Base-by-base conservation (phyloP, 1,284 basidiomycete species). In the Limonomyces culmigenus region DNA sequence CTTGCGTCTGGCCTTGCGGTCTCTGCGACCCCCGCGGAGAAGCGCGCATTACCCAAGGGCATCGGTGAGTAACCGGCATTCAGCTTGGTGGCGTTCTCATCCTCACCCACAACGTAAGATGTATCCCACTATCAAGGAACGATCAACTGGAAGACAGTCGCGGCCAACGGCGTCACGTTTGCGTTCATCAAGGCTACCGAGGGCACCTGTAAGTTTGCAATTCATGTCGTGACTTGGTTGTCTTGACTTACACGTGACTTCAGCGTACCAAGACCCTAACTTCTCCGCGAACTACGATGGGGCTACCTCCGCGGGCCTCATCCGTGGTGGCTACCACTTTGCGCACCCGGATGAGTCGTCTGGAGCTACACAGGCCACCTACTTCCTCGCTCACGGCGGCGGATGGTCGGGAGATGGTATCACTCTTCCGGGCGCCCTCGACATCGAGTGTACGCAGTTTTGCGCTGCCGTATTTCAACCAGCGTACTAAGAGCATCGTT, bases 181-280 rank as follows among this genome's bases (percentile, higher is more conserved):
- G 70, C 59, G 8, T 76, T 63, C 47, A 75, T 79, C 63, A 79
- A 80, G 49, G 76, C 74, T 11, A 80, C 75, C 4, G 74, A 80
- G 47, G 71, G 72, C 12, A 75, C 67, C 29, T 51, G 62, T 74
- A 40, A 43, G 52, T n/a, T n/a, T n/a, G n/a, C n/a, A n/a, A n/a
- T n/a, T n/a, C n/a, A n/a, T n/a, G n/a, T n/a, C n/a, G n/a, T n/a
- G n/a, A n/a, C n/a, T n/a, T n/a, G n/a, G n/a, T n/a, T n/a, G n/a
- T n/a, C n/a, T n/a, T n/a, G n/a, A n/a, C n/a, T n/a, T n/a, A n/a
- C n/a, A n/a, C n/a, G n/a, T n/a, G n/a, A n/a, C n/a, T n/a, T n/a
- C n/a, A 63, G 63, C 48, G 3, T 62, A 51, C 42, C 47, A 16
- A 2, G 55, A 55, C 45, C 52, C 65, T 1, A 39, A 52, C 15